Evolutionary conservation across 352 stramenopile genomes (phyloP).

Genomic region (Pythium folliculosum): DNA sequence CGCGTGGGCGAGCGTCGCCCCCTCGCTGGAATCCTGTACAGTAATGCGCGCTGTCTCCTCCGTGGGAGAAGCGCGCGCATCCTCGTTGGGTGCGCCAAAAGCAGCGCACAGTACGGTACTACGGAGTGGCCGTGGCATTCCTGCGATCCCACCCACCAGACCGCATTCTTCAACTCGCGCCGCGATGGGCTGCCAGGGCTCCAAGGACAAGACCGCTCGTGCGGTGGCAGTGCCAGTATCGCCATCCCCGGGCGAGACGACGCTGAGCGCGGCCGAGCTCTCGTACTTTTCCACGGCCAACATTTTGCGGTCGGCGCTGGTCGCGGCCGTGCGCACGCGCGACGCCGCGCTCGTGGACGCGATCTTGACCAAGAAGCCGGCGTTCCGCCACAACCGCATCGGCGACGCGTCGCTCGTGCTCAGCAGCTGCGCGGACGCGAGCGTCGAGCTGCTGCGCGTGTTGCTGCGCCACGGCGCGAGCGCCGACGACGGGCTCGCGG

Average conservation of each 20-base stretch:
- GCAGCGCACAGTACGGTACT: no score
- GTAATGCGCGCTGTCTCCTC: no score
- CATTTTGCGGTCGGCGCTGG: neutral
- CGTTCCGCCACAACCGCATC: neutral
- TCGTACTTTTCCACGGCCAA: conserved; percentile 5
- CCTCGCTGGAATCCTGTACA: no score
- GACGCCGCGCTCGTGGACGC: neutral
- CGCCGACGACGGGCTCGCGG: conserved; percentile 2
- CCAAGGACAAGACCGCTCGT: no score
- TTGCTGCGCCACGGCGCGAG: conserved; percentile 8
- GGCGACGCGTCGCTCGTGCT: neutral
- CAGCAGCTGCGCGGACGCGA: neutral
- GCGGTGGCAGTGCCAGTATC: no score
- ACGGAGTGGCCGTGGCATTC: no score
- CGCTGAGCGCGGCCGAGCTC: neutral
- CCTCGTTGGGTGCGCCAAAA: no score
- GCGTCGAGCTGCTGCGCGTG: neutral
- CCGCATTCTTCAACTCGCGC: conserved; percentile 3
- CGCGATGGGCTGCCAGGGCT: conserved; percentile 1
- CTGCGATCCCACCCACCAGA: no score
- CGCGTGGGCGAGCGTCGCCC: no score
- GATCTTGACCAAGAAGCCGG: conserved; percentile 4
- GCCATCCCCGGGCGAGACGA: neutral
- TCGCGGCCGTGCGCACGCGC: neutral
- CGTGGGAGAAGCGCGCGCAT: no score